phyloP scores from a whole-genome alignment of 306 rosid genomes.

The Cicer bijugum region DNA sequence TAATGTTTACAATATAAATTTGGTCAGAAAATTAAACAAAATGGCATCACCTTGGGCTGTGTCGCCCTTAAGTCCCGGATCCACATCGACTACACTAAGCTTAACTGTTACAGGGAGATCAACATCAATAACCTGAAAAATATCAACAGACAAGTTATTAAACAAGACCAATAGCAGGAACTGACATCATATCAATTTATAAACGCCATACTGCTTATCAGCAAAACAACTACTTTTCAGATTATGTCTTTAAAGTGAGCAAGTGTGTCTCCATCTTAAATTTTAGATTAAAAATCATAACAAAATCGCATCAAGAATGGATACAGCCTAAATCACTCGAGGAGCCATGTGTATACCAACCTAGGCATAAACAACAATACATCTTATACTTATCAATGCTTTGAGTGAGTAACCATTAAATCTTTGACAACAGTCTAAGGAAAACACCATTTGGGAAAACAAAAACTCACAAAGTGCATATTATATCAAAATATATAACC shows the following conservation, averaged over 20 bases:
- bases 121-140: constrained; percentile 76
- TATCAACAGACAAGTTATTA: constrained; percentile 26
- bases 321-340: background rate
- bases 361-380: constrained; percentile 22
- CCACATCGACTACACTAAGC: constrained; percentile 71
- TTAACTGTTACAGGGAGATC: constrained; percentile 73
- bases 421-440: background rate
- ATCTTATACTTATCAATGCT: background rate
- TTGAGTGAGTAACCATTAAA: background rate
- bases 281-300: background rate
- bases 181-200: background rate
- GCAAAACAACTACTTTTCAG: background rate
- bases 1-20: constrained; percentile 5
- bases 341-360: constrained; percentile 3
- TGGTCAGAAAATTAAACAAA: constrained; percentile 32
- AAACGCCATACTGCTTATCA: constrained; percentile 31
- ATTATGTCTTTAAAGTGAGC: background rate
- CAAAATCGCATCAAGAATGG: background rate
- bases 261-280: background rate
- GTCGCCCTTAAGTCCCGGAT: constrained; percentile 88
- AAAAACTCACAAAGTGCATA: background rate
- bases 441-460: constrained; percentile 1
- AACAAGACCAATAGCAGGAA: constrained; percentile 7
- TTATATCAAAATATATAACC: background rate
- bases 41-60: constrained; percentile 74